These are phyloP conservation scores for Clavispora asparagi DNA, from an alignment of 805 yeast genomes.

Conservation along the genomic window DNA sequence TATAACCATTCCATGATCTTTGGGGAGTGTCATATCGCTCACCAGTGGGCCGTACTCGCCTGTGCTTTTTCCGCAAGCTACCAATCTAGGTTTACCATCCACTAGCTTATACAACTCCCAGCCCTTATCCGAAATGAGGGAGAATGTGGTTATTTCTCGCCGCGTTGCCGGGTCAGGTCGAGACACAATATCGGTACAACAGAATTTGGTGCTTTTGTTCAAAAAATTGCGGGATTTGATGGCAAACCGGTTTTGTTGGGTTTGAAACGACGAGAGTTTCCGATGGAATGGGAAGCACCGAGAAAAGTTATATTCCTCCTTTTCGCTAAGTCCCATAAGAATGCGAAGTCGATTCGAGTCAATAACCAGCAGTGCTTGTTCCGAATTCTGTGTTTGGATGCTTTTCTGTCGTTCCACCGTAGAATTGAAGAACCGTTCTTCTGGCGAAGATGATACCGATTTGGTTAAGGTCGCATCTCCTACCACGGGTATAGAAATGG, in stretches of 20 bases:
- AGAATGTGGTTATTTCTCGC: slow-evolving; percentile 61
- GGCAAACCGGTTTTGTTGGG: slow-evolving; percentile 44
- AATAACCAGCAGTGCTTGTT: background rate
- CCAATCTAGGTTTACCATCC: slow-evolving; percentile 43
- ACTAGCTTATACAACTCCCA: slow-evolving; percentile 68
- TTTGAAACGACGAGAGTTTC: slow-evolving; percentile 48
- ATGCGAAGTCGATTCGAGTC: background rate
- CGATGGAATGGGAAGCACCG: slow-evolving; percentile 83
- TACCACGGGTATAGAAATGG: background rate
- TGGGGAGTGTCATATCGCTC: slow-evolving; percentile 14
- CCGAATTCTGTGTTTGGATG: background rate
- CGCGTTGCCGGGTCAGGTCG: slow-evolving; percentile 31
- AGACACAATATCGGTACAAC: slow-evolving; percentile 27
- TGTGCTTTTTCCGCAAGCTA: slow-evolving; percentile 62
- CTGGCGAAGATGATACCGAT: background rate
- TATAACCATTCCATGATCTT: slow-evolving; percentile 21
- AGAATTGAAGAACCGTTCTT: background rate
- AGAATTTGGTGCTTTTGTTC: slow-evolving; percentile 24
- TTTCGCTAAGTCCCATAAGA: slow-evolving; percentile 19
- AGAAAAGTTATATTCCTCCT: slow-evolving; percentile 62
- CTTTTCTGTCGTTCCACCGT: background rate
- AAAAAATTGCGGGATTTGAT: slow-evolving; percentile 18
- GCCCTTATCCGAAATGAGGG: slow-evolving; percentile 56
- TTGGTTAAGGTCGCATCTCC: background rate
- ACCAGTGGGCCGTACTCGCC: slow-evolving; percentile 62